These are phyloP conservation scores for Fusarium longipes DNA, from an alignment of 2,329 filamentous ascomycete species.

Conservation along the genomic window DNA sequence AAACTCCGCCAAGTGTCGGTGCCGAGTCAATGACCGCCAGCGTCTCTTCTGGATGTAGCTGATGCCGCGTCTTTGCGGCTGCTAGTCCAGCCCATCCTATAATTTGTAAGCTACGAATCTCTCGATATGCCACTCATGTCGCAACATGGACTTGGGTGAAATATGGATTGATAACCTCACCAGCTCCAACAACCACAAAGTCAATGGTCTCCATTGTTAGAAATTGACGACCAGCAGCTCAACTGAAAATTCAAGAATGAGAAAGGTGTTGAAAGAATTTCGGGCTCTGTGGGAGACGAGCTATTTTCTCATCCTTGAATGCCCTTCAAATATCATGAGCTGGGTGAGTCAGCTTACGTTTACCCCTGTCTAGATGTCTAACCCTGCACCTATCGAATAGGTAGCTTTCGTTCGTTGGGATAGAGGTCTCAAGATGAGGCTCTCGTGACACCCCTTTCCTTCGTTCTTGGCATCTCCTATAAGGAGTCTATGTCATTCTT, in stretches of 20 bases:
- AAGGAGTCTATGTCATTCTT: too few relatives aligned
- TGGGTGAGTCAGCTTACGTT: neutral
- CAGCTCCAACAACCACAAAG: conserved; percentile 63
- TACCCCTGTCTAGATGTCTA: neutral
- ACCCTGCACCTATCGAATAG: too few relatives aligned
- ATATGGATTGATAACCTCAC: conserved; percentile 53
- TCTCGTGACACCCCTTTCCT: too few relatives aligned
- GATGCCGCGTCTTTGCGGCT: conserved; percentile 70
- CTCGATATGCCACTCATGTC: neutral
- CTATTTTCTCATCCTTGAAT: neutral
- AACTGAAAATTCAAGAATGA: neutral
- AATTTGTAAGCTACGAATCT: conserved; percentile 2
- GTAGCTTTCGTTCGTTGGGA: too few relatives aligned
- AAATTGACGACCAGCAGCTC: neutral
- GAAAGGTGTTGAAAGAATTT: too few relatives aligned
- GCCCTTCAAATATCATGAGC: neutral
- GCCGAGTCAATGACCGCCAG: conserved; percentile 69
- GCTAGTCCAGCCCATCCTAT: conserved; percentile 64
- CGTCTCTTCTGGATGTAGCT: conserved; percentile 66
- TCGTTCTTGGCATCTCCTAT: too few relatives aligned
- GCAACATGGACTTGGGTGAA: neutral
- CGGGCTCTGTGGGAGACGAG: neutral
- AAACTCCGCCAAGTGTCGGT: conserved; percentile 73
- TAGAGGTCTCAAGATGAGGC: too few relatives aligned
- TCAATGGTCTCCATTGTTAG: conserved; percentile 57